Evolutionary conservation across 441 rosid species (phyloP).

Genomic region (Cnidoscolus chayamansa): DNA sequence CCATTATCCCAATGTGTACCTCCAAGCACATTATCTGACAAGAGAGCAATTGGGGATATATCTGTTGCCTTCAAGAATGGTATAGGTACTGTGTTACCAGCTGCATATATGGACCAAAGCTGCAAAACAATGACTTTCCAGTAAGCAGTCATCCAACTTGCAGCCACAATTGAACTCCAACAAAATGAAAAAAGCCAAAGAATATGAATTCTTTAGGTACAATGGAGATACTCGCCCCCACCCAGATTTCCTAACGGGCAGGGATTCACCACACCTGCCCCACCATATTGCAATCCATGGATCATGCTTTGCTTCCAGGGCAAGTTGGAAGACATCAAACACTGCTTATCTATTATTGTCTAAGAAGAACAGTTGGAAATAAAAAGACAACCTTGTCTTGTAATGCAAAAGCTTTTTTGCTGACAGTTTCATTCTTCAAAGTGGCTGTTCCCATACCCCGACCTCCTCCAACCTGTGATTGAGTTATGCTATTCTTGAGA

Average conservation of each 20-base stretch:
- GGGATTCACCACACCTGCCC: not conserved
- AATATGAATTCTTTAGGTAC: no score
- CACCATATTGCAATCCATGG: not conserved
- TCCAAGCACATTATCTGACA: conserved; percentile 86
- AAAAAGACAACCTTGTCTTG: conserved; percentile 79
- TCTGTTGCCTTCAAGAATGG: conserved; percentile 98
- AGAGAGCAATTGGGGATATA: conserved; percentile 94
- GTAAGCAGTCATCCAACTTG: conserved; percentile 13
- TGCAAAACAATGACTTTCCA: conserved; percentile 34
- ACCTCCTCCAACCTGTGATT: conserved; percentile 43
- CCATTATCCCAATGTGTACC: conserved; percentile 47
- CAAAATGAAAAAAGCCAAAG: conserved; percentile 4
- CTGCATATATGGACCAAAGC: conserved; percentile 97
- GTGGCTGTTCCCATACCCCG: conserved; percentile 37
- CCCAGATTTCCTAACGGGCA: not conserved
- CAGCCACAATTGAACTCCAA: conserved; percentile 1
- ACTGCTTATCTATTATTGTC: conserved; percentile 2
- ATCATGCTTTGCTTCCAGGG: not conserved
- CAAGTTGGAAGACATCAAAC: conserved; percentile 4
- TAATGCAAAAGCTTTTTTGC: conserved; percentile 78
- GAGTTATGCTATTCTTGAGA: conserved; percentile 38
- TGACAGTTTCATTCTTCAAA: conserved; percentile 67
- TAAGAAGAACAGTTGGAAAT: conserved; percentile 7
- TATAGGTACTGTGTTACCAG: conserved; percentile 98
- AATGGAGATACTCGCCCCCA: not conserved